Base-by-base conservation (phyloP, 2,329 filamentous ascomycete genomes). In the Claviceps humidiphila region DNA sequence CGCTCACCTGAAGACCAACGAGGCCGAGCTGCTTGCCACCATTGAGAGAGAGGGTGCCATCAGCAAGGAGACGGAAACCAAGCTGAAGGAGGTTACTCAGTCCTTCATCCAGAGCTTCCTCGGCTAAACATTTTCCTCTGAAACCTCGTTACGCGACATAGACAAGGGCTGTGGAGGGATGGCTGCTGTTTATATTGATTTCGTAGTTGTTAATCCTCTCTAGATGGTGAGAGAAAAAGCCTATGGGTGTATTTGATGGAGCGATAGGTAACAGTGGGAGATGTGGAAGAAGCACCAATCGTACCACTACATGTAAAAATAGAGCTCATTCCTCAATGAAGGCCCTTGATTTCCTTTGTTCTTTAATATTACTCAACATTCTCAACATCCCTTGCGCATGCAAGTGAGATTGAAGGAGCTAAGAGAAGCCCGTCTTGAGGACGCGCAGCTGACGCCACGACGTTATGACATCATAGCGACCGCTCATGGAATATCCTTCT, bases 11-110 rank as follows among this genome's bases (percentile, higher is more conserved):
- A 89, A 84, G 81, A 85, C 81, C 71, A 95, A 91, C 79, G 87
- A 96, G 81, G 66, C 80, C 49, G 89, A 90, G 58, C 74, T 97
- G 60, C 74, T 95, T 59, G 77, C 82, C 65, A 85, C 81, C 64
- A 96, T 98, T 63, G 89, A 95, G 67, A 93, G 91, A 82, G 89
- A 97, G 81, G 91, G 91, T 72, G 80, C 88, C 59, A 74, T 98
- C 71, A 93, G 87, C 85, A 96, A 96, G 83, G 91, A 95, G 41
- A 77, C 89, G 49, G 93, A 94, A 78, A 76, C 73, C 60, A 87
- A 81, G 77, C 75, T 94, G 67, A 87, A 83, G 79, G 85, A 93
- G 55, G 75, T 87, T 66, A 81, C 89, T 65, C 58, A 64, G 63
- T 78, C 67, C 72, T 97, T 96, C 83, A 94, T 88, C 79, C 94